Base-by-base conservation (phyloP, 345 rosid genomes). In the Brassica carinata region DNA sequence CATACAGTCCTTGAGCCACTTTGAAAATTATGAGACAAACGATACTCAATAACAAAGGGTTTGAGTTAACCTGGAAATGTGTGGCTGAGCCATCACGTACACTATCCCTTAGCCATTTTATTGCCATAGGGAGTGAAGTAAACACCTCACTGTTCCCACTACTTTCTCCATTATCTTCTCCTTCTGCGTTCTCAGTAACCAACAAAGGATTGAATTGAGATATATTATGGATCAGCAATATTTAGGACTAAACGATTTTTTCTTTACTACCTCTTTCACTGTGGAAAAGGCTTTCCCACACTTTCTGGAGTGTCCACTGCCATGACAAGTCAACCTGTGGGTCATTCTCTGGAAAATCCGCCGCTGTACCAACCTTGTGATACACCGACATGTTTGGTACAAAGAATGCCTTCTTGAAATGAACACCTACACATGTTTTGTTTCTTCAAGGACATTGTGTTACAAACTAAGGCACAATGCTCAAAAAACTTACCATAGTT, bases 331-430 rank as follows among this genome's bases (percentile, higher is more conserved):
- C 95, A 31, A 89, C 90, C 73, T 92, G 86, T 78, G 89, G 83
- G 79, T 87, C 94, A 67, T 73, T 67, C 64, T 88, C 84, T 38
- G 91, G 87, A 64, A 77, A 74, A 76, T 84, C 78, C 64, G 85
- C 74, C 36, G 80, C 81, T 64, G 94, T 71, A 82, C 94, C 96
- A 82, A 94, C 97, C 85, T 92, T 94, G 89, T 88, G 55, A 87
- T 92, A 92, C 75, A 90, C 87, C 0, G 98, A 94, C 83, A 85
- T 83, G 81, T 92, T 96, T n/a, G 98, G 97, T 2, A 91, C 98
- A 89, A 96, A 96, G 55, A 96, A 89, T 2, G 97, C 98, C 88
- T 90, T 94, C 87, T 87, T 86, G 93, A 96, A 92, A 79, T 78
- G 57, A 77, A 96, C 88, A 79, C 95, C 99, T 96, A 80, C 73